Evolutionary conservation across 2,329 filamentous ascomycete genomes (phyloP).

Genomic region (Chrysoporthe deuterocubensis): DNA sequence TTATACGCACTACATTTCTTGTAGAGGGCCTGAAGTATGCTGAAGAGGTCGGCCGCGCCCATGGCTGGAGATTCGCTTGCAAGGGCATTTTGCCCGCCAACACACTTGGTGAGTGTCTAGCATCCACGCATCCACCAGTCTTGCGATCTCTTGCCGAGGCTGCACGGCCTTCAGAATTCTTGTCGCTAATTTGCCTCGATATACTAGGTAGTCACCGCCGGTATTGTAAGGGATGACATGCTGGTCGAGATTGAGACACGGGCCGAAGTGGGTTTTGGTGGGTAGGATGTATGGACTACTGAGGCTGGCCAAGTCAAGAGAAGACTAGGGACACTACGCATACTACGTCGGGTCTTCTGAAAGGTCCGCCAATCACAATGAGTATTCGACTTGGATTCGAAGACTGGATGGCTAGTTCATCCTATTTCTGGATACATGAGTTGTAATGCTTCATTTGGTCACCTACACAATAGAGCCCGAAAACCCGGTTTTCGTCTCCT

Average conservation of each 20-base stretch:
- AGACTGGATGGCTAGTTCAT: background rate
- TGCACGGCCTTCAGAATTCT: background rate
- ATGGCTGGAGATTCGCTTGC: too few relatives aligned
- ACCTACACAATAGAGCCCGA: background rate
- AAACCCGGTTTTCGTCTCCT: background rate
- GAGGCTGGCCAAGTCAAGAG: background rate
- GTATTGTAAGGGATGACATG: background rate
- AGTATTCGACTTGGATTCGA: too few relatives aligned
- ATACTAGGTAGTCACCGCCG: background rate
- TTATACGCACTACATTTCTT: too few relatives aligned
- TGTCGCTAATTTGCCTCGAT: background rate
- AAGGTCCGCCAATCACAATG: background rate
- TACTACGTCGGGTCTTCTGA: background rate
- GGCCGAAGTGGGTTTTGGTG: background rate
- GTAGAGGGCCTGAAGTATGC: too few relatives aligned
- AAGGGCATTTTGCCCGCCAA: too few relatives aligned
- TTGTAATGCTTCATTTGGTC: background rate
- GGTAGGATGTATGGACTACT: background rate
- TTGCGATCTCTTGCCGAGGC: background rate
- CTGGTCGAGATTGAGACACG: background rate
- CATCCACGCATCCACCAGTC: background rate
- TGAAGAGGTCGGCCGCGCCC: too few relatives aligned
- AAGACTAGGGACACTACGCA: background rate
- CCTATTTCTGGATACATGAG: background rate
- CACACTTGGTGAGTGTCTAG: too few relatives aligned